Evolutionary conservation across 345 rosid genomes (phyloP).

Genomic region (Arabis alpina): DNA sequence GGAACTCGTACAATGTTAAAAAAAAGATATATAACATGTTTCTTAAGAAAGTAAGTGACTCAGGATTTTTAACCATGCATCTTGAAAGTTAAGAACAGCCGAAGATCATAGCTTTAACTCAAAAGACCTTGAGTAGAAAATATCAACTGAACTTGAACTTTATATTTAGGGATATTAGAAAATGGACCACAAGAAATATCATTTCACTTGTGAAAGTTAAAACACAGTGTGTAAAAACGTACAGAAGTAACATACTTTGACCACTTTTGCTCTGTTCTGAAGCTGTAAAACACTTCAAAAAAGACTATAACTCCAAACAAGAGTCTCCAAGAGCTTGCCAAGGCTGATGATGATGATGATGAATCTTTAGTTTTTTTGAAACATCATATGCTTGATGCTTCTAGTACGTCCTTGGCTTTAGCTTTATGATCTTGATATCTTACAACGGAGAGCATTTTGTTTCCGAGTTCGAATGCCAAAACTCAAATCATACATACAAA

Average conservation of each 20-base stretch:
- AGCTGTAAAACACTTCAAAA: too few species aligned
- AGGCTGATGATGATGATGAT: background rate
- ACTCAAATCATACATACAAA: too few species aligned
- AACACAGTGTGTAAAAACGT: background rate
- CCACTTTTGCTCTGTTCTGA: background rate
- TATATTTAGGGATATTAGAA: background rate
- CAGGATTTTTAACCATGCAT: background rate
- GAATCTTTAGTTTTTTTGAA: too few species aligned
- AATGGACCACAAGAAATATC: background rate
- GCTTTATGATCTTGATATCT: too few species aligned
- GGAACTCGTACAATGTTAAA: background rate
- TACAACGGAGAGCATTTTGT: too few species aligned
- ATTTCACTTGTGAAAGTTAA: background rate
- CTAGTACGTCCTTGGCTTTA: too few species aligned
- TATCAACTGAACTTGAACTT: background rate
- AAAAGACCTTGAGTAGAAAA: background rate
- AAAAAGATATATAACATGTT: background rate
- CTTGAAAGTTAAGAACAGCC: constrained; percentile 19
- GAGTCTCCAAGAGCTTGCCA: background rate
- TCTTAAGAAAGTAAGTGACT: background rate
- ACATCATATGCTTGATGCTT: too few species aligned
- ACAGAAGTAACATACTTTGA: background rate
- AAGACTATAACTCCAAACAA: background rate
- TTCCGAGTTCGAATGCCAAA: too few species aligned
- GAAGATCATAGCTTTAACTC: background rate